These are phyloP conservation scores for Cinnamomum chago DNA, from an alignment of 164 flowering plant species.

Conservation along the genomic window DNA sequence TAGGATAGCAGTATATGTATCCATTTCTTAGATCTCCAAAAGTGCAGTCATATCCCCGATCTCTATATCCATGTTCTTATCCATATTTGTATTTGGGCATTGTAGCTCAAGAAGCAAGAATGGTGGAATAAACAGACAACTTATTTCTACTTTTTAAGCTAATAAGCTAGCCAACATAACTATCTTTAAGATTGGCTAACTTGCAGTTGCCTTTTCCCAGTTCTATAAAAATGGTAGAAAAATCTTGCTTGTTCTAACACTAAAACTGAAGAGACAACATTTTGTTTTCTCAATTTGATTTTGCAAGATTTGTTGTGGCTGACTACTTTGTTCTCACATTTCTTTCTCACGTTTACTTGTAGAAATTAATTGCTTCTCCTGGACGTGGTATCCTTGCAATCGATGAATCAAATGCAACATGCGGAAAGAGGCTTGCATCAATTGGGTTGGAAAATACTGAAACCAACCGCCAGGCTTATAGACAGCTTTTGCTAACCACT, in stretches of 20 bases:
- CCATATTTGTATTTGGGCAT: no score
- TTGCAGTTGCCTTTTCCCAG: background rate
- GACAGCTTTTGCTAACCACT: slow-evolving; percentile 73
- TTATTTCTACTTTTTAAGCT: background rate
- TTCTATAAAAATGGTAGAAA: background rate
- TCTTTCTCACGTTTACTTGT: slow-evolving; percentile 10
- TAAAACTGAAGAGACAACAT: background rate
- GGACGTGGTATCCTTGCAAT: slow-evolving; percentile 87
- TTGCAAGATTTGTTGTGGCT: slow-evolving; percentile 1
- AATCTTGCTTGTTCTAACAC: background rate
- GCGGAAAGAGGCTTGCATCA: slow-evolving; percentile 75
- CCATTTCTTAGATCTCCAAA: no score
- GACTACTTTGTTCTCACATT: background rate
- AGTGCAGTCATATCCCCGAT: no score
- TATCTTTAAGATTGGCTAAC: background rate
- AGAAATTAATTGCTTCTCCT: slow-evolving; percentile 82
- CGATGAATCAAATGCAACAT: slow-evolving; percentile 84
- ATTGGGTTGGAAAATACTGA: slow-evolving; percentile 83
- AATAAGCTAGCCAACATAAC: background rate
- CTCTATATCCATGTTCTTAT: no score
- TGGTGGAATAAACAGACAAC: background rate
- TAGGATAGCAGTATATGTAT: no score
- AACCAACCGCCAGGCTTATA: slow-evolving; percentile 72
- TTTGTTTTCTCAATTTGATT: background rate
- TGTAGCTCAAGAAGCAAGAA: background rate